These are phyloP conservation scores for Russula griseocarnosa DNA, from an alignment of 768 basidiomycete genomes.

Conservation along the genomic window DNA sequence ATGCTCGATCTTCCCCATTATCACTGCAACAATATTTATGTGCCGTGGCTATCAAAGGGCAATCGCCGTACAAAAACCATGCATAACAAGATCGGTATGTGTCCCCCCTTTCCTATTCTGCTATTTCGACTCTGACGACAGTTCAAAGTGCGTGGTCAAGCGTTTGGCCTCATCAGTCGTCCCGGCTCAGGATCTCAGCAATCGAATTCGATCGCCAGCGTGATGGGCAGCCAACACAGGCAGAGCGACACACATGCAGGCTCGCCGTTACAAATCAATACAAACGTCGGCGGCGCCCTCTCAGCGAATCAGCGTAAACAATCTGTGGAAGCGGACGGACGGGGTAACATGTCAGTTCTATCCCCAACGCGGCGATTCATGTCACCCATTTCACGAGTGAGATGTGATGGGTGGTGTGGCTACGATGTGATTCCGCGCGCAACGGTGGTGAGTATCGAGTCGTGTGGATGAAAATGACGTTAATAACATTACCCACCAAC, in stretches of 20 bases:
- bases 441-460: conserved; percentile 5
- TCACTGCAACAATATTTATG: conserved; percentile 29
- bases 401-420: conserved; percentile 29
- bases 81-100: conserved; percentile 20
- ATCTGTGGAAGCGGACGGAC: neutral
- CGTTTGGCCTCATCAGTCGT: neutral
- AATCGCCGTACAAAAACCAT: conserved; percentile 24
- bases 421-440: neutral
- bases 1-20: conserved; percentile 31
- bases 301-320: neutral
- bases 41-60: conserved; percentile 30
- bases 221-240: neutral
- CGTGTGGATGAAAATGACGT: neutral
- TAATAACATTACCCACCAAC: neutral
- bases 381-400: conserved; percentile 23
- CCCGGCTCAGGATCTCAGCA: neutral
- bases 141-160: neutral
- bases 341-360: neutral
- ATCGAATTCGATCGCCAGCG: neutral
- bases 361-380: conserved; percentile 13
- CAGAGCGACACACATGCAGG: neutral
- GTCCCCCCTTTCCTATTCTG: neutral
- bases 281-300: neutral
- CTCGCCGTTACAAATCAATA: conserved; percentile 3
- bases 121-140: neutral